Evolutionary conservation across 352 stramenopile genomes (phyloP).

Genomic region (Phytophthora pisi): DNA sequence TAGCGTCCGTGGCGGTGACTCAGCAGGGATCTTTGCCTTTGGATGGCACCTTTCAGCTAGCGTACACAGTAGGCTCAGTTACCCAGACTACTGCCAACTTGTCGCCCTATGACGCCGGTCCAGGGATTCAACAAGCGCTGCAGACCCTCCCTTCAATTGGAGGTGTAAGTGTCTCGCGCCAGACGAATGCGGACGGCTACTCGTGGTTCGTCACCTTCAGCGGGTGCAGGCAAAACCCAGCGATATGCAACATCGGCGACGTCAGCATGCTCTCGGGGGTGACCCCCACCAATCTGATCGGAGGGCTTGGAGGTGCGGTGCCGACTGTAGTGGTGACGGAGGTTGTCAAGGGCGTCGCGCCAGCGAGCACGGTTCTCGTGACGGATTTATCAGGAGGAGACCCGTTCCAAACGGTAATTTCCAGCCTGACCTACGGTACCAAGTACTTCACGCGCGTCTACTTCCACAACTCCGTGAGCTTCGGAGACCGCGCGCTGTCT

Average conservation of each 20-base stretch:
- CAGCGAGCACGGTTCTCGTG: slow-evolving; percentile 51
- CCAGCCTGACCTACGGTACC: slow-evolving; percentile 79
- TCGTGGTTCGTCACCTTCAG: slow-evolving; percentile 92
- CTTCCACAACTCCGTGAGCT: slow-evolving; percentile 91
- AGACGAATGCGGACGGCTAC: slow-evolving; percentile 73
- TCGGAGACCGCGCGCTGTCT: slow-evolving; percentile 73
- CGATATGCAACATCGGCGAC: slow-evolving; percentile 93
- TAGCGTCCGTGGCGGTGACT: slow-evolving; percentile 36
- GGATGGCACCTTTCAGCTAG: slow-evolving; percentile 68
- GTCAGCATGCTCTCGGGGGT: slow-evolving; percentile 64
- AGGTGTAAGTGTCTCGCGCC: slow-evolving; percentile 64
- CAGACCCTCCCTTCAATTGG: slow-evolving; percentile 59
- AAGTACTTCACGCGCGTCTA: slow-evolving; percentile 91
- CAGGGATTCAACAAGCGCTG: slow-evolving; percentile 52
- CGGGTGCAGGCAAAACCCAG: slow-evolving; percentile 64
- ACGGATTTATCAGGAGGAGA: slow-evolving; percentile 81
- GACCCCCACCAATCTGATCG: slow-evolving; percentile 43
- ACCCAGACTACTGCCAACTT: slow-evolving; percentile 50
- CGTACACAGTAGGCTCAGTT: slow-evolving; percentile 39
- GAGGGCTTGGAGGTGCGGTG: slow-evolving; percentile 38
- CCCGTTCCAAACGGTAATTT: slow-evolving; percentile 71
- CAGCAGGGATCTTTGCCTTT: slow-evolving; percentile 62
- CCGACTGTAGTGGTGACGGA: slow-evolving; percentile 60
- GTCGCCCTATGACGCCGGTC: slow-evolving; percentile 58
- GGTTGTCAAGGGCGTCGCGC: slow-evolving; percentile 58